Evolutionary conservation across 305 asterid genomes (phyloP).

Genomic region (Plantago lanceolata): DNA sequence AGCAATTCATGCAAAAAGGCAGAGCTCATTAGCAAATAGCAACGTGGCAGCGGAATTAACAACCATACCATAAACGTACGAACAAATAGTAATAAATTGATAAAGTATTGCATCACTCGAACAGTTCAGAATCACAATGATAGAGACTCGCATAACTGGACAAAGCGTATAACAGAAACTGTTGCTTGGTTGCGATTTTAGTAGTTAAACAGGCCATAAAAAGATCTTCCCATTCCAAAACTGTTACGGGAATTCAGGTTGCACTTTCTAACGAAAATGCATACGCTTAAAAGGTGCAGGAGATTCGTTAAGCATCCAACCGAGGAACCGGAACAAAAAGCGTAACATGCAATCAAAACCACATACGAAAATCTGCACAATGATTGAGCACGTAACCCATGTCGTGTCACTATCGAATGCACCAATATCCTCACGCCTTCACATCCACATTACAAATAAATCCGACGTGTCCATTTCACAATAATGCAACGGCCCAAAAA

Average conservation of each 20-base stretch:
- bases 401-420: neutral
- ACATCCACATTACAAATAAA: neutral
- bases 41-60: neutral
- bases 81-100: no score
- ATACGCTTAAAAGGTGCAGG: no score
- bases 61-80: neutral
- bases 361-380: neutral
- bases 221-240: neutral
- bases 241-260: neutral
- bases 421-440: neutral
- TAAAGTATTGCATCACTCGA: neutral
- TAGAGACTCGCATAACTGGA: neutral
- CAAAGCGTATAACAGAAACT: neutral
- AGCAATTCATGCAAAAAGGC: slow-evolving; percentile 35
- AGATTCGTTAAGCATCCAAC: neutral
- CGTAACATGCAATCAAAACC: neutral
- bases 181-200: neutral
- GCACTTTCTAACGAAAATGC: neutral
- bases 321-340: neutral
- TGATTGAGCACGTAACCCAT: neutral
- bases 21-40: slow-evolving; percentile 31
- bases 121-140: neutral
- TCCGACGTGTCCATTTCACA: neutral
- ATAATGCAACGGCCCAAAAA: neutral
- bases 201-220: neutral